phyloP scores from a whole-genome alignment of 2,329 filamentous ascomycete genomes.

The Acephala macrosclerotiorum region DNA sequence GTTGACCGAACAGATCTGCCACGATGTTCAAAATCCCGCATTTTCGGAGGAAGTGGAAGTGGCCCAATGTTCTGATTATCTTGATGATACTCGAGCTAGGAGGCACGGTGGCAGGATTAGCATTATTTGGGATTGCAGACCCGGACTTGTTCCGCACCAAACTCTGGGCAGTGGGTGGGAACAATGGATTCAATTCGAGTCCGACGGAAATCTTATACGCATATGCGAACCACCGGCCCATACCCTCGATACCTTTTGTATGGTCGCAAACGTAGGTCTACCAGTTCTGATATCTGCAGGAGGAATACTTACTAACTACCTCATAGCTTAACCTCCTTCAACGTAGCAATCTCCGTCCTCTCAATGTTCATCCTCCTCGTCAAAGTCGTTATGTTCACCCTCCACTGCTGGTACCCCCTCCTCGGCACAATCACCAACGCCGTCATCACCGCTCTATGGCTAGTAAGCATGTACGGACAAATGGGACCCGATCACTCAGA shows the following conservation, averaged over 20 bases:
- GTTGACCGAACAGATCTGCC: neutral
- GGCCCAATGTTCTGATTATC: slow-evolving; percentile 52
- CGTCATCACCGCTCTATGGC: slow-evolving; percentile 66
- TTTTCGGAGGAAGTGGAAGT: slow-evolving; percentile 52
- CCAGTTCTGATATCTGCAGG: neutral
- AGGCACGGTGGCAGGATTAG: slow-evolving; percentile 69
- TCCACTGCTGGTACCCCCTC: slow-evolving; percentile 75
- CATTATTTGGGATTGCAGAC: slow-evolving; percentile 76
- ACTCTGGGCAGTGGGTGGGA: slow-evolving; percentile 76
- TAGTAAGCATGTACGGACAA: slow-evolving; percentile 73
- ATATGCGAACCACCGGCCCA: slow-evolving; percentile 72
- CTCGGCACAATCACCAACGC: slow-evolving; percentile 66
- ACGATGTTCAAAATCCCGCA: slow-evolving; percentile 26
- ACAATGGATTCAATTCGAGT: slow-evolving; percentile 77
- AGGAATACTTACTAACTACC: slow-evolving; percentile 22
- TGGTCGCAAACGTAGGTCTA: slow-evolving; percentile 75
- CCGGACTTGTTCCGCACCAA: slow-evolving; percentile 75
- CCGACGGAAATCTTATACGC: slow-evolving; percentile 74
- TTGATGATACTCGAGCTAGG: slow-evolving; percentile 72
- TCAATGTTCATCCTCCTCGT: slow-evolving; percentile 78
- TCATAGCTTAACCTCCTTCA: slow-evolving; percentile 76
- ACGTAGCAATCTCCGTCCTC: slow-evolving; percentile 78
- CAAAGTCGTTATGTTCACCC: slow-evolving; percentile 73
- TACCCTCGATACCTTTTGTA: slow-evolving; percentile 70
- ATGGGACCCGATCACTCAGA: slow-evolving; percentile 78